Conservation (phyloP, 805 yeast genomes). For the Lachancea cidri region DNA sequence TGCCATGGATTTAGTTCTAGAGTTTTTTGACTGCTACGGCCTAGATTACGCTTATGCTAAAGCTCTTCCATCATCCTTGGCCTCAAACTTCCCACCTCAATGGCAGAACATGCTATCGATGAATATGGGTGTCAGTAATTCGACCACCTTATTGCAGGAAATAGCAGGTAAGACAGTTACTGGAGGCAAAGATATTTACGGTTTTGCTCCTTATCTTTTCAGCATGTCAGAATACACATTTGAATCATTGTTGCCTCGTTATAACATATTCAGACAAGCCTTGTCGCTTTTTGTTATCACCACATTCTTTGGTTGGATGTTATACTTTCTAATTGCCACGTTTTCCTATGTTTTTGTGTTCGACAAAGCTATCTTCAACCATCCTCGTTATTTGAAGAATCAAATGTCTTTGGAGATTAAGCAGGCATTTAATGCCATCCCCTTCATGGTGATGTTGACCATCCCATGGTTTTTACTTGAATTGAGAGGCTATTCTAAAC, state of each 20-base stretch:
- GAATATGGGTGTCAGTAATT: constrained; percentile 22
- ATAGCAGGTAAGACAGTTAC: constrained; percentile 12
- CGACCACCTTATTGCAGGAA: constrained; percentile 20
- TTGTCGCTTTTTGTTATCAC: constrained; percentile 63
- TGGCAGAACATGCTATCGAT: constrained; percentile 19
- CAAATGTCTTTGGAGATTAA: constrained; percentile 82
- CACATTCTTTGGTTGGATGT: constrained; percentile 78
- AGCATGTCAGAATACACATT: constrained; percentile 52
- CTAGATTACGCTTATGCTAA: constrained; percentile 74
- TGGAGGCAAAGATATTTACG: constrained; percentile 45
- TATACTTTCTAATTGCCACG: constrained; percentile 71
- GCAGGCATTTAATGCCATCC: constrained; percentile 77
- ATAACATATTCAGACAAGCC: constrained; percentile 66
- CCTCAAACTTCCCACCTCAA: constrained; percentile 31
- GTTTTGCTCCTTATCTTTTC: constrained; percentile 55
- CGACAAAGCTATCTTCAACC: constrained; percentile 87
- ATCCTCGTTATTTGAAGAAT: constrained; percentile 91
- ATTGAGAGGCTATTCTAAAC: constrained; percentile 72
- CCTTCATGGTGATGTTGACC: constrained; percentile 81
- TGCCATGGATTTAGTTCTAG: constrained; percentile 86
- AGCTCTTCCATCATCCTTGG: constrained; percentile 54
- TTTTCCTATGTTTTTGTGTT: constrained; percentile 74
- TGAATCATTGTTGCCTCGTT: constrained; percentile 67
- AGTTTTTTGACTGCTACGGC: constrained; percentile 63
- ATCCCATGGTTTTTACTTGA: constrained; percentile 88